Evolutionary conservation across 257 asterid species (phyloP), one percentile per base, ranked within the genome.

Genomic region (Schizonepeta tenuifolia): DNA sequence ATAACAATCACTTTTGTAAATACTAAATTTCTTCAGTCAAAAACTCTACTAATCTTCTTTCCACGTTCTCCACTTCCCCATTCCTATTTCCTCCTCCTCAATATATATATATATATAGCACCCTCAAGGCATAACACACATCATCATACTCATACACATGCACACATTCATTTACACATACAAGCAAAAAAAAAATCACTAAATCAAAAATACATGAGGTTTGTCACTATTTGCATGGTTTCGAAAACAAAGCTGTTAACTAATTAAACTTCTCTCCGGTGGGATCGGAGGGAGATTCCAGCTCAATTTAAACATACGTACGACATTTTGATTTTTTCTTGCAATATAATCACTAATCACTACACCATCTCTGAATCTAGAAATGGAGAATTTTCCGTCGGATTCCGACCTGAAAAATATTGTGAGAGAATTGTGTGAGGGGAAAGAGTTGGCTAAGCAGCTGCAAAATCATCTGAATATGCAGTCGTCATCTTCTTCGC

Each of bases 391-490:
- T 22, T 61, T 31, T 21, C 51, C 73, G 4, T 65, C 72, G 11
- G 80, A 86, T 54, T 40, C 21, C 33, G 93, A 79, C 38, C 9
- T 79, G 12, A 60, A 69, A 31, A 81, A 75, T 67, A 65, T 86
- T 28, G 80, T 79, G 36, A 84, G 40, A 15, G 94, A 90, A 86
- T 75, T 92, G 15, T 78, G 67, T 24, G 78, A 63, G 43, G 98
- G 98, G 40, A 79, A 79, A 74, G 98, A 90, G 35, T 47, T 83
- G 31, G 91, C 90, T 7, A 73, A 63, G 76, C 96, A 90, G 73
- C 96, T 92, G 9, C 92, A 82, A 55, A 57, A 70, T 50, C 87
- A 79, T 68, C 83, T 92, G 14, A 75, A 83, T 41, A 72, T 63
- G 44, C 85, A 83, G 1, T 59, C 86, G 1, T 59, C 86, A 5